Conservation (phyloP, 768 basidiomycete species). For the Tylopilus felleus region DNA sequence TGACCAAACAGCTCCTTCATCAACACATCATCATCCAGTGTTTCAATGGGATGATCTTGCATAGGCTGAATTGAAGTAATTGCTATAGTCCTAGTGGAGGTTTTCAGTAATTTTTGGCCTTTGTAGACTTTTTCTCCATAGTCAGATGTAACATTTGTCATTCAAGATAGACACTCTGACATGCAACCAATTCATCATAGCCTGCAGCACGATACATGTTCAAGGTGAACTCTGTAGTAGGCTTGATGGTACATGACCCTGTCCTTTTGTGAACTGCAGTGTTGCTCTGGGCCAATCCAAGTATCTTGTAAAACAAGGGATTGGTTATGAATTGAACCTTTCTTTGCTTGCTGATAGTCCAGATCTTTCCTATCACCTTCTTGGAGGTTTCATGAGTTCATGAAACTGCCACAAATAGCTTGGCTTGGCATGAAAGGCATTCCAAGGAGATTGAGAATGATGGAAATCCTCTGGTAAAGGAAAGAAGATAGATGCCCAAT, state of each 20-base stretch:
- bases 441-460: background rate
- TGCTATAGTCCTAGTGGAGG: background rate
- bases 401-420: constrained; percentile 9
- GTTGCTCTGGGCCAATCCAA: background rate
- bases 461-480: background rate
- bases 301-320: background rate
- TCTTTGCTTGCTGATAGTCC: background rate
- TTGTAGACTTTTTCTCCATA: background rate
- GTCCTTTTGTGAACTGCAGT: background rate
- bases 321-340: background rate
- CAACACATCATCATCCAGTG: no score
- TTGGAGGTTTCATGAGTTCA: background rate
- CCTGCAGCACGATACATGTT: background rate
- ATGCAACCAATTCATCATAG: background rate
- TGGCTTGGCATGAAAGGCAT: background rate
- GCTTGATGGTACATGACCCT: background rate
- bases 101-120: background rate
- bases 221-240: background rate
- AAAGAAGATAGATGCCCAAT: background rate
- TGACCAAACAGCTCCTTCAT: no score
- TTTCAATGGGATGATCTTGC: no score
- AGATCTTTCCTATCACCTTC: background rate
- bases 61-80: no score
- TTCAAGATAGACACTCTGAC: background rate
- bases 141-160: background rate